Evolutionary conservation across 2,329 filamentous ascomycete species (phyloP), one percentile per base, ranked within the genome.

Genomic region (Lasiodiplodia theobromae): DNA sequence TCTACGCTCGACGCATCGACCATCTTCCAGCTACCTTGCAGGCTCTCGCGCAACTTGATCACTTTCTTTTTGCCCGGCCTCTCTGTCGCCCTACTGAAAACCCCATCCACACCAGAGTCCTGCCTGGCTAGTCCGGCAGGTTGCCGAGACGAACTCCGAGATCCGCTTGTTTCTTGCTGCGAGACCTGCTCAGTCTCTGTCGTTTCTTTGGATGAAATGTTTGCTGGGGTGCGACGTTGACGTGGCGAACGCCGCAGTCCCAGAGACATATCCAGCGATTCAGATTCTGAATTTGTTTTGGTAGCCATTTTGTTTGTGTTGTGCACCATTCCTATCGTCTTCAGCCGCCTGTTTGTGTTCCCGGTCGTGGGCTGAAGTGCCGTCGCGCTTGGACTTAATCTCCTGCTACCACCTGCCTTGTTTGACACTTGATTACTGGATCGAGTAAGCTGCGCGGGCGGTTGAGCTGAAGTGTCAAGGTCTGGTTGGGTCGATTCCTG

Each of bases 1-100:
- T 75, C 71, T 23, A 40, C 47, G 14, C 75, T 71, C 1, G 40
- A 63, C 16, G 69, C 70, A 44, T 79, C 78, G 0, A 73, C 74
- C 67, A 74, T 77, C 4, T 72, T 71, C 77, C 77, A 80, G 1
- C 75, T 71, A 0, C 78, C 78, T 7, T 70, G 73, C 8, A 79
- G 66, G 62, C 78, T 80, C 18, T 75, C 71, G 1, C 78, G 70
- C 8, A 80, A 11, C 23, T 65, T 64, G 21, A 68, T 53, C 37
- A 49, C 49, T 38, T 64, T 51, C 53, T 69, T 69, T 28, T 44
- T 66, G 18, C 10, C 8, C 3, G 8, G 4, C 44, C 10, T 21
- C 12, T 31, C 21, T 4, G 28, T 21, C 2, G 5, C 12, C 18
- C 18, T 52, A 4, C 60, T 31, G 2, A 21, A 12, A 12, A 21